A percentile compares a stretch with the other conserved stretches of the same genome.
Evolutionary conservation across 495 filamentous ascomycete genomes (phyloP).

Genomic region (Trichocladium antarcticum): DNA sequence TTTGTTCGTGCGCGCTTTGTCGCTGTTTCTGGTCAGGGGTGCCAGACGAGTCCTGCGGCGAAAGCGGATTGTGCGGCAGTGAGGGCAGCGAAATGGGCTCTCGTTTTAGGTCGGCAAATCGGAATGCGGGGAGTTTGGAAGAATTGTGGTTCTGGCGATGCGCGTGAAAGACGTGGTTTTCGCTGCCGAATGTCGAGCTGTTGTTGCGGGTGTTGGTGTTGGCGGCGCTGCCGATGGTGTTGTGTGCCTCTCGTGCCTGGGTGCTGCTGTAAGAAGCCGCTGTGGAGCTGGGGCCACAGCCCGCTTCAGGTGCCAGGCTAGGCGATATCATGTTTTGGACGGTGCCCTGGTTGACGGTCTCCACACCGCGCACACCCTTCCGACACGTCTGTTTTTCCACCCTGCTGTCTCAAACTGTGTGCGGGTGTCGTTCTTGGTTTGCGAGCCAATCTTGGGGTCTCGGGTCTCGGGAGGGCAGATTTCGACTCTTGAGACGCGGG

Average conservation of each 20-base stretch:
- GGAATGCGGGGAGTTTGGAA: conserved; percentile 40
- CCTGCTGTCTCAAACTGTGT: background rate
- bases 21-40: background rate
- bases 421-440: background rate
- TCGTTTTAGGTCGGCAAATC: conserved; percentile 39
- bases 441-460: background rate
- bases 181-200: conserved; percentile 11
- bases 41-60: conserved; percentile 22
- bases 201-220: conserved; percentile 11
- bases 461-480: background rate
- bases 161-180: conserved; percentile 28
- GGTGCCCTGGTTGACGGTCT: background rate
- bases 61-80: conserved; percentile 32
- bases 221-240: conserved; percentile 8
- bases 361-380: conserved; percentile 7
- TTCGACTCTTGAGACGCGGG: background rate
- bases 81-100: conserved; percentile 28
- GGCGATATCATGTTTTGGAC: conserved; percentile 12
- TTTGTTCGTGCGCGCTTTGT: conserved; percentile 15
- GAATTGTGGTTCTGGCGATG: conserved; percentile 42
- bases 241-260: conserved; percentile 2
- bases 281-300: conserved; percentile 2
- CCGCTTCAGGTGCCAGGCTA: conserved; percentile 3
- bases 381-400: background rate
- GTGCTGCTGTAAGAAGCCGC: conserved; percentile 7